Evolutionary conservation across 2,329 filamentous ascomycete species (phyloP), one percentile per base, ranked within the genome.

Genomic region (Teratosphaeria pseudoeucalypti): DNA sequence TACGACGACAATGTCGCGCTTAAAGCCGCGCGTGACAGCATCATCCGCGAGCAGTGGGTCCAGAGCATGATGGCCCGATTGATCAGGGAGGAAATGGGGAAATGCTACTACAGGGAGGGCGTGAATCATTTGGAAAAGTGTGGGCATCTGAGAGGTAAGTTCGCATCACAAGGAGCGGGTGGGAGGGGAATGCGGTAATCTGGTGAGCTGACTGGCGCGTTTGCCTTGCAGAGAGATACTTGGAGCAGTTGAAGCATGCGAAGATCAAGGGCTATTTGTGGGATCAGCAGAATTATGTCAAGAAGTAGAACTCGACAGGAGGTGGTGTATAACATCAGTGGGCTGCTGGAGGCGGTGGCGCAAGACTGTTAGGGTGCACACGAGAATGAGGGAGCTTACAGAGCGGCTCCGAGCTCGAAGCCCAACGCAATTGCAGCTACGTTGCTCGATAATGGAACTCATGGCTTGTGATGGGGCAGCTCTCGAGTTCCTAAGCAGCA

Each of bases 111-210:
- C 75, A 81, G 84, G 67, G 88, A 94, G 77, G 90, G 89, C 59
- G 88, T 92, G 66, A 94, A 94, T 75, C 89, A 94, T 74, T 76
- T 94, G 74, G 89, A 92, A 81, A 94, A 92, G 78, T 94, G 89
- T 75, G 89, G 88, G 65, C 79, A 82, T 69, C 75, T 92, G 76
- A 82, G 89, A 87, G 89, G 89, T 94, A 74, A 81, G 87, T 78
- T 56, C 16, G 52, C 2, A 14, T 16, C 47, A 12, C 9, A 43
- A 14, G 37, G 2, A 43, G 37, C 4, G 12, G 43, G n/a, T 26
- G n/a, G 34, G 14, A 7, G 34, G 47, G 39, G 5, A 54, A 12
- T 37, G 34, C 4, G 34, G n/a, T 14, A 7, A 2, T 9, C 1
- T 27, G 3, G n/a, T 19, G 39, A 19, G 43, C 58, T 62, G 27